These are phyloP conservation scores for Claviceps maximensis DNA, from an alignment of 2,329 filamentous ascomycete genomes.

Conservation along the genomic window DNA sequence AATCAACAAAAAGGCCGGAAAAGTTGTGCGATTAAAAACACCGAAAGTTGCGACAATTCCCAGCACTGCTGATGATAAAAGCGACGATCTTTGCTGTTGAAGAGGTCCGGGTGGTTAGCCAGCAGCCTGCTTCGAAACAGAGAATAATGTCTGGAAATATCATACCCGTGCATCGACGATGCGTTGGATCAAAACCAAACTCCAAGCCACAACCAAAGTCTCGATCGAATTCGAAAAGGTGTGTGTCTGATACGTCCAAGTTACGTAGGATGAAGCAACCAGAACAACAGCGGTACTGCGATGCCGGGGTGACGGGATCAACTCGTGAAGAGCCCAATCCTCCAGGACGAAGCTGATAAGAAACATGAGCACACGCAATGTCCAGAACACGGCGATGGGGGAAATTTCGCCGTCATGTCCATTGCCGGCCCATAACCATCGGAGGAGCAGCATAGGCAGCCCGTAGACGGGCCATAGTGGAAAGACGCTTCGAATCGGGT, in stretches of 20 bases:
- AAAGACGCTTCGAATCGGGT: conserved; percentile 90
- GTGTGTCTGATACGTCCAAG: conserved; percentile 96
- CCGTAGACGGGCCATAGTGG: conserved; percentile 94
- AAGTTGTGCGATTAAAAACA: conserved; percentile 92
- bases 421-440: conserved; percentile 84
- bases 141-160: conserved; percentile 6
- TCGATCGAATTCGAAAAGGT: conserved; percentile 98
- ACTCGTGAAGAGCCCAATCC: conserved; percentile 92
- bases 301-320: conserved; percentile 61
- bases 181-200: conserved; percentile 77
- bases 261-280: conserved; percentile 92
- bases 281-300: conserved; percentile 66
- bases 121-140: conserved; percentile 10
- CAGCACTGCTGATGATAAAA: conserved; percentile 63
- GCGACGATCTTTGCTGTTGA: conserved; percentile 55
- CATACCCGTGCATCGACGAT: conserved; percentile 67
- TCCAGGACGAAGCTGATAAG: conserved; percentile 88
- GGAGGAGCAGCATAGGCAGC: conserved; percentile 80
- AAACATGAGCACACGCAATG: conserved; percentile 82
- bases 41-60: conserved; percentile 75
- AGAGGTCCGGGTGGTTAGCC: conserved; percentile 7
- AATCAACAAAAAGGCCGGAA: conserved; percentile 81
- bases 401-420: conserved; percentile 64
- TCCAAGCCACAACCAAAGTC: conserved; percentile 86
- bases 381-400: conserved; percentile 82